Evolutionary conservation across 1,139 yeast species (phyloP), one percentile per base, ranked within the genome.

Genomic region (Saccharomycopsis hybrid): DNA sequence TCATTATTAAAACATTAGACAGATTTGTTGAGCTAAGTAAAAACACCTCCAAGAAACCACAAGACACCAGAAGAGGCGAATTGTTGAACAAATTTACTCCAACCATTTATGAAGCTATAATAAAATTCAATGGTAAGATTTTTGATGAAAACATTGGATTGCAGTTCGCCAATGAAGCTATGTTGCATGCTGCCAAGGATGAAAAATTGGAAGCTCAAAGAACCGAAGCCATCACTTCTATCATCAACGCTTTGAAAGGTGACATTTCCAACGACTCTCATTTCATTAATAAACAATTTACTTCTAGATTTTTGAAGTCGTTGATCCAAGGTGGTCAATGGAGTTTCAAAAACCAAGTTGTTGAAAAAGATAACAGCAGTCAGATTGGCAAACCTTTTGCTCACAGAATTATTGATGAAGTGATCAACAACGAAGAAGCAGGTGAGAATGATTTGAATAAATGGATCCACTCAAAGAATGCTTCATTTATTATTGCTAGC

Each of bases 301-400:
- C 87, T 28, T 77, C 89, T 5, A 82, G 97, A 70, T 72, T 85
- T 41, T 70, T 90, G 58, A 85, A 89, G 65, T 73, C 87, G 2
- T 72, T 90, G 60, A 83, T 88, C 55, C 95, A 88, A 66, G 94
- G 95, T 66, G 86, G 90, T 64, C 80, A 77, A 62, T 89, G 89
- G 78, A 73, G 79, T 59, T 77, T 75, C 61, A 78, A 78, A 61
- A 77, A 78, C 56, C 76, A 75, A 59, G 67, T 66, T 48, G 65
- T 78, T 35, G 76, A 68, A 37, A 73, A 71, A 47, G 63, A 74
- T 25, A 70, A 72, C 43, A 74, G 78, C 35, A 70, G 76, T 41
- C 75, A 74, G 3, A 74, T 83, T 32, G 95, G 95, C 29, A 65
- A 67, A n/a, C 76, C 73, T 28, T 81, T 85, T 64, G 88, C 90